phyloP scores from a whole-genome alignment of 2,329 filamentous ascomycete species.

The Fusarium brachygibbosum region DNA sequence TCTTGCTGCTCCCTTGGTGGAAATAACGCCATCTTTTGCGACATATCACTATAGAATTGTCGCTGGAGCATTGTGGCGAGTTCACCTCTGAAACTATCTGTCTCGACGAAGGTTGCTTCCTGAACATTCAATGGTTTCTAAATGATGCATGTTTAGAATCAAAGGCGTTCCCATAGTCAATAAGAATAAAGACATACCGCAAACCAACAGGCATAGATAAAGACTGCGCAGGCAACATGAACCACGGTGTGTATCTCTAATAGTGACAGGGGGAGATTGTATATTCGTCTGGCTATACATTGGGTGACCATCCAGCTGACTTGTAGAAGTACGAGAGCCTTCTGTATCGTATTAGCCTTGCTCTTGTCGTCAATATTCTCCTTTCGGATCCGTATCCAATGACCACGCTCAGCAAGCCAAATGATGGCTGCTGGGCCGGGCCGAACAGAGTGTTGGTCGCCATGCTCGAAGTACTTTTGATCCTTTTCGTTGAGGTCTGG shows the following conservation, averaged over 20 bases:
- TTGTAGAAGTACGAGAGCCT: not conserved
- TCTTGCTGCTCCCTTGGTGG: rapidly evolving
- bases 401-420: not conserved
- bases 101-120: not conserved
- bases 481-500: not conserved
- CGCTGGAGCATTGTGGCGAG: not conserved
- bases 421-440: not conserved
- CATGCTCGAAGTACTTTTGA: rapidly evolving
- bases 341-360: not conserved
- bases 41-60: not conserved
- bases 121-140: conserved; percentile 4
- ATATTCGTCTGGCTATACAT: not conserved
- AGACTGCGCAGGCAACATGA: not conserved
- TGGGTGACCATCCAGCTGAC: conserved; percentile 6
- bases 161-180: rapidly evolving
- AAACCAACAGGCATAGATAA: conserved; percentile 2
- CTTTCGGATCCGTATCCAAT: not conserved
- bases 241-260: not conserved
- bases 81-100: not conserved
- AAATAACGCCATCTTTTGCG: not conserved
- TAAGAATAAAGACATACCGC: rapidly evolving
- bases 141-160: not conserved
- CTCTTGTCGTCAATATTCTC: conserved; percentile 8
- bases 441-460: not conserved
- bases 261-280: not conserved